phyloP scores from a whole-genome alignment of 2,329 filamentous ascomycete genomes.

The Nigrospora oryzae region DNA sequence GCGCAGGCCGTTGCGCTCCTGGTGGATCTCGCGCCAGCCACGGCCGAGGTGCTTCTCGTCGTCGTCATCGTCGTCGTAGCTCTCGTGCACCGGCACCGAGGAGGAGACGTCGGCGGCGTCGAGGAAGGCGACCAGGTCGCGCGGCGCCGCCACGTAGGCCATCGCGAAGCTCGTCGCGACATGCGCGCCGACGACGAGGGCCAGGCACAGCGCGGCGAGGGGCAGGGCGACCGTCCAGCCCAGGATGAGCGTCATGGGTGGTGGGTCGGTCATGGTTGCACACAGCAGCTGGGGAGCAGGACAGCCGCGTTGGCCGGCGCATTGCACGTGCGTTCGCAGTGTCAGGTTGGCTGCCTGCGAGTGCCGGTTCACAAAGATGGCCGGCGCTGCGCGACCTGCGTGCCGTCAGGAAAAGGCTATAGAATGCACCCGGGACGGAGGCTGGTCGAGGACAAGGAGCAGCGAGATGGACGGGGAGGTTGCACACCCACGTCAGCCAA shows the following conservation, averaged over 20 bases:
- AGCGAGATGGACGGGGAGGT: too few relatives aligned
- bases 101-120: constrained; percentile 51
- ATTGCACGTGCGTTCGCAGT: too few relatives aligned
- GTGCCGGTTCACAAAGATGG: too few relatives aligned
- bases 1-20: constrained; percentile 49
- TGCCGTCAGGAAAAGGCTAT: too few relatives aligned
- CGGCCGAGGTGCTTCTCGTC: constrained; percentile 52
- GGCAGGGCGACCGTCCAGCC: constrained; percentile 51
- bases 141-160: constrained; percentile 50
- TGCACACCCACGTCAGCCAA: too few relatives aligned
- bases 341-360: too few relatives aligned
- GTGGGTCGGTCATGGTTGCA: too few relatives aligned
- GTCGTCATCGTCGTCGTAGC: constrained; percentile 54
- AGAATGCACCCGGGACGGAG: too few relatives aligned
- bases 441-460: too few relatives aligned
- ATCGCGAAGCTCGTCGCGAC: constrained; percentile 41
- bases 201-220: constrained; percentile 48
- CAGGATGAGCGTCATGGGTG: constrained; percentile 22
- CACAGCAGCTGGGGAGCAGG: too few relatives aligned
- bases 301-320: too few relatives aligned
- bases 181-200: constrained; percentile 44
- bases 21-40: constrained; percentile 54
- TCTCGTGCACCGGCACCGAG: constrained; percentile 55
- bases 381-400: too few relatives aligned
- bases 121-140: constrained; percentile 48